phyloP scores from a whole-genome alignment of 1,284 basidiomycete species.

The Ganoderma boninense region DNA sequence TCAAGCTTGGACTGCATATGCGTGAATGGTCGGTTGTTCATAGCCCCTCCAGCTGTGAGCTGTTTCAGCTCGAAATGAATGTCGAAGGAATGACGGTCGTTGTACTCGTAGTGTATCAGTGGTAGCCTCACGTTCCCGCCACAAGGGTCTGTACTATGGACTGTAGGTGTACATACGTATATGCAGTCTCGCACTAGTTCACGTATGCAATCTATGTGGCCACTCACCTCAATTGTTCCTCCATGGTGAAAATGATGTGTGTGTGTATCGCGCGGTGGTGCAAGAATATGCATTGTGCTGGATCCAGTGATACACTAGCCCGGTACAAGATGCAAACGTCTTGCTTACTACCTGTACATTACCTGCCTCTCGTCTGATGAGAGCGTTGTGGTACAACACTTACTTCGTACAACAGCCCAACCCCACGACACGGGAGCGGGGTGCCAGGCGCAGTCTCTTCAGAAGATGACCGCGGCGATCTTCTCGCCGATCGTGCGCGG shows the following conservation, averaged over 20 bases:
- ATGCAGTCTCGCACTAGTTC: neutral
- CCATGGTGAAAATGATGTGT: neutral
- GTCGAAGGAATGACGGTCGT: neutral
- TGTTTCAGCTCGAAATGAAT: neutral
- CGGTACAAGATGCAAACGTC: neutral
- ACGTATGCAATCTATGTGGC: neutral
- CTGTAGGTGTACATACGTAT: neutral
- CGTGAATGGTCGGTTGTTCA: neutral
- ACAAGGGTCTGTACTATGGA: neutral
- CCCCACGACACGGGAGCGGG: neutral
- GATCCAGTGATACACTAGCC: conserved; percentile 1
- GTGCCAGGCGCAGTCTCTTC: neutral
- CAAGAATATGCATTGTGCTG: conserved; percentile 4
- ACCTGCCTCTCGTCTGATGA: neutral
- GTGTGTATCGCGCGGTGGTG: neutral
- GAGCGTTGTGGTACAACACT: neutral
- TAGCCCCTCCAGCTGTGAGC: neutral
- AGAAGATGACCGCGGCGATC: conserved; percentile 49
- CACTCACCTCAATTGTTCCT: neutral
- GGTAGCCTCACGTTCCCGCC: neutral
- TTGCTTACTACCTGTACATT: neutral
- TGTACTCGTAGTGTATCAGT: neutral
- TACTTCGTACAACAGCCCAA: neutral
- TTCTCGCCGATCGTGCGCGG: conserved; percentile 47
- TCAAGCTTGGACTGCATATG: neutral